These are phyloP conservation scores for Aspergillus tamarii DNA, from an alignment of 2,329 filamentous ascomycete species.

Conservation along the genomic window DNA sequence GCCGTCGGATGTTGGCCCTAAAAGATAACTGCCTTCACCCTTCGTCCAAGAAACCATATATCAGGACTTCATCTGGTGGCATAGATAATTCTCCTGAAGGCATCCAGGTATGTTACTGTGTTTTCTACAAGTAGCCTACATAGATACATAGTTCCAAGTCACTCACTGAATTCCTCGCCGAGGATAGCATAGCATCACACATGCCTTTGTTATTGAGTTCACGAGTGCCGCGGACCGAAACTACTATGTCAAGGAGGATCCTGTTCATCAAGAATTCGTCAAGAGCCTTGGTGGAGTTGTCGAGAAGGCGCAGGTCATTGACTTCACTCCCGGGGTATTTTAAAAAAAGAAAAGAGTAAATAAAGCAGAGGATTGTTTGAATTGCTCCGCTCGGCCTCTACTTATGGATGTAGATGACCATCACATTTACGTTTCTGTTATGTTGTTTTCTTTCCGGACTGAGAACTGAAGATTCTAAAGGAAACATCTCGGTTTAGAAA, in stretches of 20 bases:
- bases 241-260: constrained; percentile 70
- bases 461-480: too few species aligned
- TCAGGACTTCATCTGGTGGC: constrained; percentile 62
- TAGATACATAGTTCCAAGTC: neutral
- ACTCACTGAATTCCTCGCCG: neutral
- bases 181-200: constrained; percentile 64
- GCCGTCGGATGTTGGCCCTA: constrained; percentile 60
- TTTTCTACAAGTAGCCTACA: neutral
- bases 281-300: constrained; percentile 40
- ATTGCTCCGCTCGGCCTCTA: too few species aligned
- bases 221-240: constrained; percentile 64
- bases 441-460: too few species aligned
- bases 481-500: too few species aligned
- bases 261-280: constrained; percentile 65
- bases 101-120: constrained; percentile 54
- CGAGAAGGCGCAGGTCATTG: constrained; percentile 41
- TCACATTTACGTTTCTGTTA: too few species aligned
- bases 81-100: constrained; percentile 65
- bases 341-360: constrained; percentile 11
- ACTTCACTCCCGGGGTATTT: constrained; percentile 35
- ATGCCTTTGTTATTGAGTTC: constrained; percentile 72
- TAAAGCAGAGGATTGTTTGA: neutral
- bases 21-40: constrained; percentile 64
- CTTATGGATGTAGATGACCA: too few species aligned
- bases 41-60: constrained; percentile 61